Base-by-base conservation (phyloP, 2,329 filamentous ascomycete genomes). In the Chaetomium olivaceum region DNA sequence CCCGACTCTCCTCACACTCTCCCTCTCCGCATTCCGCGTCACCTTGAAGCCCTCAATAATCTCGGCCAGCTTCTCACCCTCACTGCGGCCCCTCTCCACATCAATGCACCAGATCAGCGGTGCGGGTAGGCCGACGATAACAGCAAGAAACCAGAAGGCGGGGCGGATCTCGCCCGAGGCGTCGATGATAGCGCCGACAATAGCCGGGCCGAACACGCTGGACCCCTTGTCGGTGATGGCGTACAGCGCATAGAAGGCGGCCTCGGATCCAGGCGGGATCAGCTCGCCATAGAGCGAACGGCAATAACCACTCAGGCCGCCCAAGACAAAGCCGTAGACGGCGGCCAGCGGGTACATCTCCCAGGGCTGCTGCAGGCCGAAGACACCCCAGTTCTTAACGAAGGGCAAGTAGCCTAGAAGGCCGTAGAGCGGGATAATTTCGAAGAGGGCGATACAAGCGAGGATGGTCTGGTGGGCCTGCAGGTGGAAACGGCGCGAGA, bases 211-310 rank as follows among this genome's bases (percentile, higher is more conserved):
- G 77, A 99, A 97, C 2, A 98, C 83, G 74, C 91, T 96, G 25
- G 91, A 95, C 0, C 94, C 93, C 77, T 99, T 99, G 77, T 99
- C 95, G 1, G 95, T 98, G 69, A 98, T 97, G 43, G 95, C 95
- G 75, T 98, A 99, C 1, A 99, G 82, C 0, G 94, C 93, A 75
- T 96, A 99, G 75, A 99, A 99, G 0, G 94, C 93, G 0, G 95
- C 93, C 78, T 99, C 95, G 33, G 91, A 96, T 4, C 95, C 95
- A 0, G 92, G 92, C 1, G 95, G 95, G 63, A 99, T 96, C 64
- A 99, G 83, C 77, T 98, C 93, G 48, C 93, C 93, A 75, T 92
- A 99, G 4, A 99, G 83, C 67, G 91, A 93, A 51, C 95, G 89
- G 75, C 95, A 98, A 77, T 98, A 97, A 27, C 90, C 91, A 65